phyloP scores from a whole-genome alignment of 1,139 yeast genomes.

The Debaryomyces coudertii region DNA sequence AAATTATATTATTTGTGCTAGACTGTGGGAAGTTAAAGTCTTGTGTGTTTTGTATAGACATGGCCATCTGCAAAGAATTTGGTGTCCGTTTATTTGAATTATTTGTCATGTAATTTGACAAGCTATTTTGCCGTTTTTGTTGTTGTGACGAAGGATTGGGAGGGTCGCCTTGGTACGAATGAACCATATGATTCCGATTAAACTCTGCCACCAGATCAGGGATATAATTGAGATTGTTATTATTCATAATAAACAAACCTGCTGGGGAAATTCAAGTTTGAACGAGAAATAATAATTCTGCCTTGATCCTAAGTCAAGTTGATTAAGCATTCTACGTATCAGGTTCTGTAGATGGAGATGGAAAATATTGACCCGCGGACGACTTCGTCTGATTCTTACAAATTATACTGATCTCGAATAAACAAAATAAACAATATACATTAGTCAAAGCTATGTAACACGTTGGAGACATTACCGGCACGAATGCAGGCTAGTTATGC shows the following conservation, averaged over 20 bases:
- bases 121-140: conserved; percentile 47
- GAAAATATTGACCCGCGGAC: conserved; percentile 8
- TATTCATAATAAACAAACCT: conserved; percentile 12
- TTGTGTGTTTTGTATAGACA: conserved; percentile 20
- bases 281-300: background rate
- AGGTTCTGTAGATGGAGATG: conserved; percentile 1
- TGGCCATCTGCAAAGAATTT: conserved; percentile 26
- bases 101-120: conserved; percentile 37
- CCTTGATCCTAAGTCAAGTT: conserved; percentile 1
- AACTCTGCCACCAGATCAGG: conserved; percentile 12
- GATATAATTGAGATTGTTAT: conserved; percentile 8
- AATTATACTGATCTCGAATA: background rate
- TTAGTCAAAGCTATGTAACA: background rate
- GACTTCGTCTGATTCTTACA: conserved; percentile 1
- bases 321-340: conserved; percentile 5
- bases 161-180: conserved; percentile 13
- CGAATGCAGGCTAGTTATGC: background rate
- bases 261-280: conserved; percentile 2
- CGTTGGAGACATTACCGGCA: too few species aligned
- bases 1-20: background rate
- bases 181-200: conserved; percentile 5
- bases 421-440: background rate
- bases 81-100: conserved; percentile 41
- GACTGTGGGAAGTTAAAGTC: conserved; percentile 9
- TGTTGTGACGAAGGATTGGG: conserved; percentile 21